Percentiles rank a stretch among this genome's conserved stretches.
Evolutionary conservation across 768 basidiomycete genomes (phyloP).

Genomic region (Mrakia hoshinonis): DNA sequence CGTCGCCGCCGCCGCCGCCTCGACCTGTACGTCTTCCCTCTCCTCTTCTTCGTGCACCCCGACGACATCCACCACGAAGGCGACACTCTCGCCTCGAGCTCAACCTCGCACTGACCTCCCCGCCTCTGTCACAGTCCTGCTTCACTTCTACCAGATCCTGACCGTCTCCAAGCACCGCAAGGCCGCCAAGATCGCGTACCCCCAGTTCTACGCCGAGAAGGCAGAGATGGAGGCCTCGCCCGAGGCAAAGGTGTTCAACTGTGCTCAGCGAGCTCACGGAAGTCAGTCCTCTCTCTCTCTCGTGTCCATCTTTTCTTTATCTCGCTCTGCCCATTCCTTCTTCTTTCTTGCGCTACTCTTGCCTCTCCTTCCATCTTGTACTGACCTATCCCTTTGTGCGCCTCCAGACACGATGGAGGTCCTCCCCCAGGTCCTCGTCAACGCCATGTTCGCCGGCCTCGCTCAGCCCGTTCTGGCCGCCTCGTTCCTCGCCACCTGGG

Average conservation of each 20-base stretch:
- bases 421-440: constrained; percentile 27
- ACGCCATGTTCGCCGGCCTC: constrained; percentile 15
- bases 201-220: not conserved
- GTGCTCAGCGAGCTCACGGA: constrained; percentile 1
- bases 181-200: not conserved
- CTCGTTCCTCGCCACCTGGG: constrained; percentile 16
- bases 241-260: constrained; percentile 1
- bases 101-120: not conserved
- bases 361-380: too few species aligned
- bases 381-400: too few species aligned
- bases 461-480: constrained; percentile 8
- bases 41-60: too few species aligned
- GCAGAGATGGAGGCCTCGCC: not conserved
- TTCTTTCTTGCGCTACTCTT: too few species aligned
- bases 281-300: too few species aligned
- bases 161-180: constrained; percentile 3
- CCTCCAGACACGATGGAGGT: constrained; percentile 17
- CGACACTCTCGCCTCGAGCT: too few species aligned
- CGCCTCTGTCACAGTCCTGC: not conserved
- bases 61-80: too few species aligned
- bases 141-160: constrained; percentile 2
- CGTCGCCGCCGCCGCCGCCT: constrained; percentile 16
- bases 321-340: too few species aligned
- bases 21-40: constrained; percentile 2
- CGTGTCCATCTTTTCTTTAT: too few species aligned